These are phyloP conservation scores for Sclerotinia borealis DNA, from an alignment of 2,329 filamentous ascomycete genomes.

Conservation along the genomic window DNA sequence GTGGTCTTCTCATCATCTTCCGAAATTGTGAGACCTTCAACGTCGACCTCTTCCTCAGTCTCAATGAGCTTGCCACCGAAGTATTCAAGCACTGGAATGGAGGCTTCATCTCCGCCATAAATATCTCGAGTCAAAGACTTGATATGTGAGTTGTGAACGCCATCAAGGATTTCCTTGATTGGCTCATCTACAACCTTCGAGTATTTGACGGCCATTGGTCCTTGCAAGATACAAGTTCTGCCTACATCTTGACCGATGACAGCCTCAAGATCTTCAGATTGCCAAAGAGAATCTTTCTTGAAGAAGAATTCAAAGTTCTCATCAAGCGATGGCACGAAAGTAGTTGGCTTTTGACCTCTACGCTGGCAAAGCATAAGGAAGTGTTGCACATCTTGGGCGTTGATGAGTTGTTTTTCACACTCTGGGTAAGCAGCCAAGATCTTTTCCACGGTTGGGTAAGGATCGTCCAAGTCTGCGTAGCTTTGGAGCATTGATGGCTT, in stretches of 20 bases:
- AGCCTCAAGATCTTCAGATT: constrained; percentile 94
- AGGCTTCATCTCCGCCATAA: constrained; percentile 65
- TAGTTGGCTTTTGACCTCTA: constrained; percentile 89
- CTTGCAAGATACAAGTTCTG: constrained; percentile 92
- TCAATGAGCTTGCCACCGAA: constrained; percentile 85
- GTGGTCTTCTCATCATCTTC: constrained; percentile 74
- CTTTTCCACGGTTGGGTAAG: constrained; percentile 69
- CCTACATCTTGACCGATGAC: constrained; percentile 95
- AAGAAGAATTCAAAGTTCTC: constrained; percentile 99
- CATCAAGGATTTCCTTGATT: constrained; percentile 88
- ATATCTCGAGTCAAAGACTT: constrained; percentile 69
- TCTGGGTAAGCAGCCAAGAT: constrained; percentile 82
- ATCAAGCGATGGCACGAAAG: constrained; percentile 91
- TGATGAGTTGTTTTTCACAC: constrained; percentile 86
- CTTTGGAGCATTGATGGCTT: constrained; percentile 81
- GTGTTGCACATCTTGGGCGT: constrained; percentile 95
- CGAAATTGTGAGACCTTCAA: constrained; percentile 80
- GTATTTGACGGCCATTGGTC: constrained; percentile 86
- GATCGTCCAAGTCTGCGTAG: constrained; percentile 80
- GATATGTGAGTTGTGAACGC: constrained; percentile 86
- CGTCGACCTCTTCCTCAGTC: constrained; percentile 63
- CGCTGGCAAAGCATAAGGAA: constrained; percentile 91
- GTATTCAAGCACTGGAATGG: constrained; percentile 85
- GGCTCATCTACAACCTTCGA: constrained; percentile 88
- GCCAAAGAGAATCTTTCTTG: constrained; percentile 99